Evolutionary conservation across 2,329 filamentous ascomycete genomes (phyloP).

Genomic region (Sphaerulina vaccinii): DNA sequence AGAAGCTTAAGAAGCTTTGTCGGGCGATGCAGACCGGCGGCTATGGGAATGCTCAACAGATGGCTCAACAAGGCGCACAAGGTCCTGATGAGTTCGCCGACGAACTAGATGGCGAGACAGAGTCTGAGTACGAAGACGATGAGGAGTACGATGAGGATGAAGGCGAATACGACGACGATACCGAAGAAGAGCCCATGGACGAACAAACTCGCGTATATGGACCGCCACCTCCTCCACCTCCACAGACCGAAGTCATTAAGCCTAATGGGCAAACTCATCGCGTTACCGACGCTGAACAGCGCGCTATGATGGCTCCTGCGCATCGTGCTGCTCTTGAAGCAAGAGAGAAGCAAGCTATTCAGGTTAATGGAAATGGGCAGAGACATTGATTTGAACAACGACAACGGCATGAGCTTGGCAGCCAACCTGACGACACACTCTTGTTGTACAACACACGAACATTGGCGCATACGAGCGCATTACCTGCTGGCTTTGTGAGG

Average conservation of each 20-base stretch:
- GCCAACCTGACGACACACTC: neutral
- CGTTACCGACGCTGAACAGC: constrained; percentile 18
- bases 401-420: neutral
- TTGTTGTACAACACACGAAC: constrained; percentile 15
- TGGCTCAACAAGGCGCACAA: constrained; percentile 23
- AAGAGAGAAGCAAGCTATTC: constrained; percentile 10
- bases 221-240: constrained; percentile 50
- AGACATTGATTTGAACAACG: constrained; percentile 13
- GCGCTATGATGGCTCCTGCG: constrained; percentile 22
- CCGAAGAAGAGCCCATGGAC: constrained; percentile 52
- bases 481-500: neutral
- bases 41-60: constrained; percentile 53
- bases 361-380: constrained; percentile 21
- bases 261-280: constrained; percentile 28
- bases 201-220: constrained; percentile 40
- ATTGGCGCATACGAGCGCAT: neutral
- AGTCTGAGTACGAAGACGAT: constrained; percentile 66
- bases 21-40: constrained; percentile 95
- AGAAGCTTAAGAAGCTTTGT: constrained; percentile 90
- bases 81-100: constrained; percentile 32
- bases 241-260: constrained; percentile 28
- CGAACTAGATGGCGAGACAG: constrained; percentile 50
- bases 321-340: constrained; percentile 22
- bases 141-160: constrained; percentile 67
- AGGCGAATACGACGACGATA: constrained; percentile 62